Percentiles rank a stretch among this genome's conserved stretches.
Evolutionary conservation across 345 rosid genomes (phyloP).

Genomic region (Hibiscus trionum): DNA sequence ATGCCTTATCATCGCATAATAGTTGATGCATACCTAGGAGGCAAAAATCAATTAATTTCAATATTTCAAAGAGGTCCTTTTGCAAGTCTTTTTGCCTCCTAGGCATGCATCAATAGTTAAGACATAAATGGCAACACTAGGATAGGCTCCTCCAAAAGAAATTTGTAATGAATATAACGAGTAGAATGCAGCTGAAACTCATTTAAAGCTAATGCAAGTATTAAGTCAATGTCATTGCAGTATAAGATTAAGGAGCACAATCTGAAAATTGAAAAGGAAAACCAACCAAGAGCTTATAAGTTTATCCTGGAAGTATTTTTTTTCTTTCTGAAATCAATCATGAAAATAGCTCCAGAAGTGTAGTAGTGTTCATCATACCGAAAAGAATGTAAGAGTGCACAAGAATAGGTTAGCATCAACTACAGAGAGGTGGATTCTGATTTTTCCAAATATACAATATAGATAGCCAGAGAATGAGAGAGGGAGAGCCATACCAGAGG

Average conservation of each 20-base stretch:
- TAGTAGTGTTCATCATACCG: background rate
- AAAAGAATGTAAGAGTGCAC: background rate
- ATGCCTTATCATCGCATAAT: background rate
- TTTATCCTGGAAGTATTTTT: background rate
- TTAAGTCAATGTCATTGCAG: background rate
- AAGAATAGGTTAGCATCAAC: background rate
- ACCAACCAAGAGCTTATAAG: background rate
- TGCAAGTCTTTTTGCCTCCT: too few relatives aligned
- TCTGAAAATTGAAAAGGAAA: background rate
- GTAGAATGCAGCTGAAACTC: conserved; percentile 16
- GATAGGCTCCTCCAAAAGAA: background rate
- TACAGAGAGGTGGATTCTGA: background rate
- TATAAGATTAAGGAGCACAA: background rate
- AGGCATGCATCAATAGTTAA: too few relatives aligned
- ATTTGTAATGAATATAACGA: background rate
- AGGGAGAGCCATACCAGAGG: conserved; percentile 35
- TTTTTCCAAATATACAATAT: background rate
- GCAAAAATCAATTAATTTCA: too few relatives aligned
- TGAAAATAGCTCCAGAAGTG: background rate
- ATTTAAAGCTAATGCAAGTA: background rate
- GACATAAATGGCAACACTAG: background rate
- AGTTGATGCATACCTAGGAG: background rate
- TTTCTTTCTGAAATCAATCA: background rate
- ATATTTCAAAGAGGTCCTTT: too few relatives aligned
- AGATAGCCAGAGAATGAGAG: background rate